These are phyloP conservation scores for Apiospora aurea DNA, from an alignment of 2,329 filamentous ascomycete species.

Conservation along the genomic window DNA sequence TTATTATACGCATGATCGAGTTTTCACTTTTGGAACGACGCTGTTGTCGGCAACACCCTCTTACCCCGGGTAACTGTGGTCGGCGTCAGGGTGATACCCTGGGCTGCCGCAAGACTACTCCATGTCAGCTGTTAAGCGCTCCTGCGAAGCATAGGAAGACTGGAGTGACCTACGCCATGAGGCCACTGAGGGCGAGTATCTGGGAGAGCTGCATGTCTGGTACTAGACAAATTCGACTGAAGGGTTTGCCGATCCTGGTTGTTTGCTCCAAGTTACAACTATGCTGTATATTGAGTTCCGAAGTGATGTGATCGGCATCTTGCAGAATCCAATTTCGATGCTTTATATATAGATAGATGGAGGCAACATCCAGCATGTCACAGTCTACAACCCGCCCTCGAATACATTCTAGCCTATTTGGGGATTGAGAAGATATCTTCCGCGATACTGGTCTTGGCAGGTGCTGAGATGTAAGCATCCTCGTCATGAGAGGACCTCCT, in stretches of 20 bases:
- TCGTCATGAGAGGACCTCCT: background rate
- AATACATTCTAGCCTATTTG: background rate
- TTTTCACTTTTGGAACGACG: background rate
- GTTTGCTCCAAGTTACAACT: background rate
- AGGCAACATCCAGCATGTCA: background rate
- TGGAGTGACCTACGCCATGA: background rate
- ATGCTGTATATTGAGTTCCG: background rate
- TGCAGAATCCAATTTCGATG: background rate
- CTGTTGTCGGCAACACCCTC: background rate
- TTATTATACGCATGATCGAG: background rate
- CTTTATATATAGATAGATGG: background rate
- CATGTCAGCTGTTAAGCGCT: background rate
- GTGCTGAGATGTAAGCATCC: background rate
- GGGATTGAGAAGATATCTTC: background rate
- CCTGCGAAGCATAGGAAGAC: background rate
- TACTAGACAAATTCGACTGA: background rate
- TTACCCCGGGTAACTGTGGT: background rate
- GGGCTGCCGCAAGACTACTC: conserved; percentile 5
- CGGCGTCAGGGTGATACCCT: conserved; percentile 21
- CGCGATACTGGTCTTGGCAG: conserved; percentile 2
- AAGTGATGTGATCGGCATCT: background rate
- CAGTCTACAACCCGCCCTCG: background rate
- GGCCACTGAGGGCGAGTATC: background rate
- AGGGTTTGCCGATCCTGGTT: background rate
- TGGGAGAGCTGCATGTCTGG: background rate